A percentile compares a stretch with the other conserved stretches of the same genome.
These are phyloP conservation scores for Uronychia setigera DNA, from an alignment of 73 alveolate species.

Conservation along the genomic window DNA sequence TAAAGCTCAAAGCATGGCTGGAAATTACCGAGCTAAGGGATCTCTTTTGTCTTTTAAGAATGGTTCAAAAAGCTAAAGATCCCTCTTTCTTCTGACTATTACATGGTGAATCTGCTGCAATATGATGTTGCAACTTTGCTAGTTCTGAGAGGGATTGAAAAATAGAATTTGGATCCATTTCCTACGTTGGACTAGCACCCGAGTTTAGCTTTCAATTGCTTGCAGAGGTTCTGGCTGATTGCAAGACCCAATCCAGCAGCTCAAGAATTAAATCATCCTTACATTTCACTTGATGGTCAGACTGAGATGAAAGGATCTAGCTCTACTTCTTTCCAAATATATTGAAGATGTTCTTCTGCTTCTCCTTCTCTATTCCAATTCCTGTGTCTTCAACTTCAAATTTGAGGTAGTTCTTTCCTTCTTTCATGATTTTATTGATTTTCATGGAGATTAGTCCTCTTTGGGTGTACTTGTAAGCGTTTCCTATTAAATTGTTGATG, in stretches of 20 bases:
- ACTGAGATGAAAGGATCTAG: not conserved
- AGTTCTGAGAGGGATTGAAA: not conserved
- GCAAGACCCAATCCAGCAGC: not conserved
- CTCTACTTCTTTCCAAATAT: not conserved
- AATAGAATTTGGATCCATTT: not conserved
- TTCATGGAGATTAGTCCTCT: not conserved
- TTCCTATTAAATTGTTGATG: not conserved
- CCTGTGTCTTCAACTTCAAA: not conserved
- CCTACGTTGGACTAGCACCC: not conserved
- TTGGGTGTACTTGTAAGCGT: not conserved
- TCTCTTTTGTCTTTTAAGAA: too few species aligned
- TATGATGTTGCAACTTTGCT: too few species aligned
- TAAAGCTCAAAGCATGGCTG: too few species aligned
- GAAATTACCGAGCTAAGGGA: too few species aligned
- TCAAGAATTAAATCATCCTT: not conserved
- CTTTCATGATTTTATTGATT: not conserved
- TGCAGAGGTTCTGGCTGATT: not conserved
- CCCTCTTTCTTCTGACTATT: too few species aligned
- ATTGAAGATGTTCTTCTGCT: not conserved
- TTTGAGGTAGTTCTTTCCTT: not conserved
- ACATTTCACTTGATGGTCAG: too few species aligned
- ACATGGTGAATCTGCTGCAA: too few species aligned
- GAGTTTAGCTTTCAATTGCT: not conserved
- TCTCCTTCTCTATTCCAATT: not conserved
- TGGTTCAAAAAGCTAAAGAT: too few species aligned